Evolutionary conservation across 2,329 filamentous ascomycete species (phyloP).

Genomic region (Penicillium expansum): DNA sequence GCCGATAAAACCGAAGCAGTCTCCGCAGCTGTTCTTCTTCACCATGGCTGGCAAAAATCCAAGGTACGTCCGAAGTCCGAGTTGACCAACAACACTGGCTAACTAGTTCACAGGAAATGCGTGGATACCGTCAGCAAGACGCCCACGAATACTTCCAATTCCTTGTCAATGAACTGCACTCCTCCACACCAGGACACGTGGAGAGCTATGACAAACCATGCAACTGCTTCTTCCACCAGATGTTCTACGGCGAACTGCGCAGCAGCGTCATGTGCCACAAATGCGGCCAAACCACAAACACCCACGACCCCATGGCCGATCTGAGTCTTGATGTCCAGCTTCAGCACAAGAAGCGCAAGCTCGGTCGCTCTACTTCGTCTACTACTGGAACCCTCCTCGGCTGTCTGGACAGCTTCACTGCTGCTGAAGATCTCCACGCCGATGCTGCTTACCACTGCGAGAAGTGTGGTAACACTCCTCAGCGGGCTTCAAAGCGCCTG

Average conservation of each 20-base stretch:
- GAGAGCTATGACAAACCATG: constrained; percentile 59
- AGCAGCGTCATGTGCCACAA: constrained; percentile 88
- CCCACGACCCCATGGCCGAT: constrained; percentile 86
- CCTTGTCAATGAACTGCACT: constrained; percentile 85
- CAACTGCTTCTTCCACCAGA: constrained; percentile 88
- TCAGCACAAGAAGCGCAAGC: constrained; percentile 56
- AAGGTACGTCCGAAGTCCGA: constrained; percentile 10
- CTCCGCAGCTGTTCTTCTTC: constrained; percentile 80
- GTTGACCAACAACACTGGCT: background rate
- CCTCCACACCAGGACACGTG: constrained; percentile 68
- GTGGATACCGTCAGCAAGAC: constrained; percentile 93
- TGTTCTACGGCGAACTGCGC: constrained; percentile 88
- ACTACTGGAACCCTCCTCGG: constrained; percentile 60
- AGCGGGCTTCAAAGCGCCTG: constrained; percentile 79
- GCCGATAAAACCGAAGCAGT: constrained; percentile 74
- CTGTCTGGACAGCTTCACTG: constrained; percentile 85
- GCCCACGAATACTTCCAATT: constrained; percentile 98
- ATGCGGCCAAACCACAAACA: constrained; percentile 77
- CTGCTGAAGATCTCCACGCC: constrained; percentile 67
- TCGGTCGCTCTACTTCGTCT: constrained; percentile 38
- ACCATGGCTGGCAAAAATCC: constrained; percentile 56
- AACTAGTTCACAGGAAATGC: constrained; percentile 56
- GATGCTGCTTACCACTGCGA: constrained; percentile 79
- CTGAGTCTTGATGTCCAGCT: constrained; percentile 82
- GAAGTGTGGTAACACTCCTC: constrained; percentile 67